Base-by-base conservation (phyloP, 2,329 filamentous ascomycete genomes). In the Scedosporium aurantiacum region DNA sequence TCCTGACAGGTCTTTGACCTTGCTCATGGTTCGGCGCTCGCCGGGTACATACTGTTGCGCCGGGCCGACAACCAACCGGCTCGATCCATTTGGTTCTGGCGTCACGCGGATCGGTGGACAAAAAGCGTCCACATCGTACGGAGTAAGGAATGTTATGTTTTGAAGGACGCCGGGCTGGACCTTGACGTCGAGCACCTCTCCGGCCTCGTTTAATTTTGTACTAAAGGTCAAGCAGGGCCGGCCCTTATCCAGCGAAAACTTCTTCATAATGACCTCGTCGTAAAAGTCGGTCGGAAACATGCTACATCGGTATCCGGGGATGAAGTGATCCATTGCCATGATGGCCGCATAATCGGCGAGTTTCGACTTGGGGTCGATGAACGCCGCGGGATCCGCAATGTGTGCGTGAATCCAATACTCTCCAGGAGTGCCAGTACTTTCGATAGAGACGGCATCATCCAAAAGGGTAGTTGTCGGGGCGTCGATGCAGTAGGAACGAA, bases 361-460 rank as follows among this genome's bases (percentile, higher is more conserved):
- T 7, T 77, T 73, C 43, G 84, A 83, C 23, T 82, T 76, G 18
- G 83, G 82, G 21, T 75, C 67, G 64, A 94, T 83, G 63, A 83
- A 82, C 4, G 90, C 89, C 2, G 87, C 87, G 7, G 89, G 89
- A 68, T 94, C 90, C 14, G 90, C 90, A 50, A 89, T 81, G 70
- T 94, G 90, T 37, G 91, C 74, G 68, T 91, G 89, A 32, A 93
- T 76, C 90, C 90, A 94, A 67, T 82, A 84, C 65, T 88, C 78
- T 58, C 78, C 70, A 21, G 78, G 64, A 18, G 71, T 75, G 3
- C 76, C 72, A 1, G 86, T 81, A 55, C 73, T 70, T 68, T 91
- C 86, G 6, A 94, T 68, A 0, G 89, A 93, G 7, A 95, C 74
- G 1, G 86, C 90, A 69, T 95, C 90, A 66, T 95, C 90, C 62